These are phyloP conservation scores for Dittrichia graveolens DNA, from an alignment of 129 eudicot species.

Conservation along the genomic window DNA sequence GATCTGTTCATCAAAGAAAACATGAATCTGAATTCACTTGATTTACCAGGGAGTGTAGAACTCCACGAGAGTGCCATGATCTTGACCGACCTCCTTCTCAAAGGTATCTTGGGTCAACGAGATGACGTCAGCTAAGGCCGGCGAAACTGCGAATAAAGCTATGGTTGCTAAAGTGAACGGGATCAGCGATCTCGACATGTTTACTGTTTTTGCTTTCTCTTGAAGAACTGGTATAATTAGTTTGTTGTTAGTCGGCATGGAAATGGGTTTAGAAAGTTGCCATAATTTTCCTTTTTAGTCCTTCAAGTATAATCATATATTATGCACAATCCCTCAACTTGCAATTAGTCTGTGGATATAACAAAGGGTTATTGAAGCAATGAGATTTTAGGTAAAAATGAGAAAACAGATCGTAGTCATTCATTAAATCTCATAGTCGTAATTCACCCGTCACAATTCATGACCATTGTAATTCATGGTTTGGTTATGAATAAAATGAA, in stretches of 20 bases:
- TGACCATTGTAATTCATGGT: too few species aligned
- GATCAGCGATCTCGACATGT: constrained; percentile 43
- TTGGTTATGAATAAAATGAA: too few species aligned
- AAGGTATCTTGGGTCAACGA: constrained; percentile 73
- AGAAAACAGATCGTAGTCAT: too few species aligned
- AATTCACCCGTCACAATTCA: too few species aligned
- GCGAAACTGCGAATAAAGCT: constrained; percentile 37
- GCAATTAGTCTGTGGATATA: neutral
- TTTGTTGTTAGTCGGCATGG: constrained; percentile 15
- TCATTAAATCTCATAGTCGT: too few species aligned
- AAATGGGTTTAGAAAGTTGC: constrained; percentile 16
- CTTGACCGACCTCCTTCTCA: constrained; percentile 79
- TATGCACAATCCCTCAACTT: neutral
- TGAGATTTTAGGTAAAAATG: too few species aligned
- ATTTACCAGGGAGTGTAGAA: constrained; percentile 91
- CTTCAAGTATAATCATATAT: constrained; percentile 6
- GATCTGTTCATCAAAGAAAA: neutral
- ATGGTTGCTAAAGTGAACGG: constrained; percentile 39
- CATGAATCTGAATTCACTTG: neutral
- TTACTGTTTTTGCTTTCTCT: neutral
- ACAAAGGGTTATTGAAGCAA: too few species aligned
- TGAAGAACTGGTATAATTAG: neutral
- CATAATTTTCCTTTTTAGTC: constrained; percentile 1
- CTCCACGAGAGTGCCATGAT: constrained; percentile 81
- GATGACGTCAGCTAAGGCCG: constrained; percentile 55